Base-by-base conservation (phyloP, 192 early-diverging fungal genomes). In the Podila epicladia region DNA sequence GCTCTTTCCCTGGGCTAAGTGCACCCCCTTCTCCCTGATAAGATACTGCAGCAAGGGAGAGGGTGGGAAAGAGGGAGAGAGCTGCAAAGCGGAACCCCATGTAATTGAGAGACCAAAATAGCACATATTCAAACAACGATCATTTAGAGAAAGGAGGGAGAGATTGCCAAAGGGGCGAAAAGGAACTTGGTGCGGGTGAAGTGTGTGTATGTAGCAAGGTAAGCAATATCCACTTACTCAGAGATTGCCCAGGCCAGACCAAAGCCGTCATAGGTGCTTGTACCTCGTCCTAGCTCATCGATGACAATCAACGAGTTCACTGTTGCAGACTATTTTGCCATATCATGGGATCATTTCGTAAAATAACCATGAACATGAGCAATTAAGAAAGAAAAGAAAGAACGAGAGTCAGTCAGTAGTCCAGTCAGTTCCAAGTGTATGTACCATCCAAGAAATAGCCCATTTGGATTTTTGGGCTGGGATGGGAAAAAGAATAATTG, bases 171-270 rank as follows among this genome's bases (percentile, higher is more conserved):
- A 22, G 28, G 9, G 29, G 9, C 64, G 49, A 62, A 63, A 19
- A 32, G 55, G 37, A 61, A 15, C 4, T 7, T 37, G 33, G 6
- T 5, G 33, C 6, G 33, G 2, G 33, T 33, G 29, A 48, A 4
- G 28, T 62, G 28, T n/a, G 20, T n/a, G 29, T 6, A 58, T 35
- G 33, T 37, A 37, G 35, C 35, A 33, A 33, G 33, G 33, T 7
- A 33, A 33, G 35, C 29, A 3, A 20, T 53, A 19, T 37, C 59
- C 59, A 85, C 87, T 85, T 88, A 95, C 91, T 99, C 93, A 29
- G 97, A 94, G 62, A 99, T 97, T 5, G 97, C 94, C 94, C 95
- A 97, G n/a, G 98, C 98, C 38, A 99, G 82, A 5, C 98, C 98
- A 84, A 97, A 97, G 12, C 98, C 97, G 82, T 98, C 98, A 73